Percentiles rank a stretch among this genome's conserved stretches.
Conservation (phyloP, 148 eudicot genomes). For the Fallopia convolvulus region DNA sequence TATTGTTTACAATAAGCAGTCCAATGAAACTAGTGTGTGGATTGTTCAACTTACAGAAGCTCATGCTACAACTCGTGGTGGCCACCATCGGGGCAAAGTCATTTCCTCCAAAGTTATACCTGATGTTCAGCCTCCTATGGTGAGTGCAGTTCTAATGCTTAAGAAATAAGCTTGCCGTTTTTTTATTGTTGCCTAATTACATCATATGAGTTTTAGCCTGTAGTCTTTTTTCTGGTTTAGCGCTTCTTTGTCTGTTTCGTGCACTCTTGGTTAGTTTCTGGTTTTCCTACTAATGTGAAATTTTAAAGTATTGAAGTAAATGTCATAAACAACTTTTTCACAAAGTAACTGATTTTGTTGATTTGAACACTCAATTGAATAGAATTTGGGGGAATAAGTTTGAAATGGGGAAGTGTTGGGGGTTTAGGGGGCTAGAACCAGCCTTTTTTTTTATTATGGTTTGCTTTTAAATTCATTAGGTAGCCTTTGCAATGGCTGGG, state of each 20-base stretch:
- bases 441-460: neutral
- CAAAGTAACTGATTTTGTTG: neutral
- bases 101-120: constrained; percentile 56
- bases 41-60: constrained; percentile 68
- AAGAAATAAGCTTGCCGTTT: too few species aligned
- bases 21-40: constrained; percentile 81
- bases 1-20: constrained; percentile 58
- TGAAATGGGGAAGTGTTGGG: neutral
- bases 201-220: neutral
- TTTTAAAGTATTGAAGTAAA: neutral
- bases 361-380: neutral
- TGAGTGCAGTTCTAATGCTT: constrained; percentile 15
- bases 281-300: neutral
- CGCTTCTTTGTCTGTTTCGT: neutral
- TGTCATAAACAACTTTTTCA: neutral
- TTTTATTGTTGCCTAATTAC: neutral
- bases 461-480: neutral
- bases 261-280: neutral
- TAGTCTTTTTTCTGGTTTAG: neutral
- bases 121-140: constrained; percentile 93
- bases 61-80: constrained; percentile 80
- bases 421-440: neutral
- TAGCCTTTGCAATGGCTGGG: neutral
- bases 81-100: constrained; percentile 83
- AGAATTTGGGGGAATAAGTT: neutral